phyloP scores from a whole-genome alignment of 2,329 filamentous ascomycete genomes.

The Cadophora luteo-olivacea region DNA sequence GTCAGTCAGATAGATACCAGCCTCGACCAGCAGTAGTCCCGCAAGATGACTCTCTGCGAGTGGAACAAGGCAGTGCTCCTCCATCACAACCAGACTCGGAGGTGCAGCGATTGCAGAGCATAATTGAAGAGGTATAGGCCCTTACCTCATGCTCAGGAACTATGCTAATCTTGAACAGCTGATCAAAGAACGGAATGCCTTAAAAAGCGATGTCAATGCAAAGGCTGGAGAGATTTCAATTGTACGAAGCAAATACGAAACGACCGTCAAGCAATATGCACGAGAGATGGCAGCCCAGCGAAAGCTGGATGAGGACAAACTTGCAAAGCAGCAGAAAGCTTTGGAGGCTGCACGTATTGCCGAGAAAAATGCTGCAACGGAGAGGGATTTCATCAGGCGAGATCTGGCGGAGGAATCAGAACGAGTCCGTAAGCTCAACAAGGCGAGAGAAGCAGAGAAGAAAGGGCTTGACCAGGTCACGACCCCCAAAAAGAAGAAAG shows the following conservation, averaged over 20 bases:
- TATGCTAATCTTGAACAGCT: constrained; percentile 35
- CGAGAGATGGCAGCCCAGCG: constrained; percentile 66
- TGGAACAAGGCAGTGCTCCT: constrained; percentile 30
- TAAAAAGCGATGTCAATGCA: constrained; percentile 63
- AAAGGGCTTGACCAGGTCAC: constrained; percentile 44
- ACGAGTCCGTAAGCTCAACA: constrained; percentile 47
- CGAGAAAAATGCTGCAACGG: constrained; percentile 69
- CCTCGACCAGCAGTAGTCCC: constrained; percentile 16
- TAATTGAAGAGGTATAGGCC: constrained; percentile 39
- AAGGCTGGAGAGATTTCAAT: constrained; percentile 78
- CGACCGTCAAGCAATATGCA: constrained; percentile 66
- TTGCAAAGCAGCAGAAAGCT: constrained; percentile 67
- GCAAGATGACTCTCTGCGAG: constrained; percentile 30
- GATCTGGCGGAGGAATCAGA: constrained; percentile 69
- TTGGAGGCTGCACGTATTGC: constrained; percentile 70
- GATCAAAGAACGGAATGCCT: constrained; percentile 59
- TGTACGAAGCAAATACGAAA: constrained; percentile 73
- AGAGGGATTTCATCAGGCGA: constrained; percentile 75
- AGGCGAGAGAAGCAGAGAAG: constrained; percentile 53
- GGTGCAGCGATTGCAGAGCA: constrained; percentile 35
- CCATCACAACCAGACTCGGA: constrained; percentile 21
- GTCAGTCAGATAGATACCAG: constrained; percentile 21
- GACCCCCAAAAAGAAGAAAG: constrained; percentile 69
- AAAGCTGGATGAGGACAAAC: constrained; percentile 67
- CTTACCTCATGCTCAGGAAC: constrained; percentile 12